Evolutionary conservation across 257 asterid genomes (phyloP), one percentile per base, ranked within the genome.

Genomic region (Capsicum chinense): DNA sequence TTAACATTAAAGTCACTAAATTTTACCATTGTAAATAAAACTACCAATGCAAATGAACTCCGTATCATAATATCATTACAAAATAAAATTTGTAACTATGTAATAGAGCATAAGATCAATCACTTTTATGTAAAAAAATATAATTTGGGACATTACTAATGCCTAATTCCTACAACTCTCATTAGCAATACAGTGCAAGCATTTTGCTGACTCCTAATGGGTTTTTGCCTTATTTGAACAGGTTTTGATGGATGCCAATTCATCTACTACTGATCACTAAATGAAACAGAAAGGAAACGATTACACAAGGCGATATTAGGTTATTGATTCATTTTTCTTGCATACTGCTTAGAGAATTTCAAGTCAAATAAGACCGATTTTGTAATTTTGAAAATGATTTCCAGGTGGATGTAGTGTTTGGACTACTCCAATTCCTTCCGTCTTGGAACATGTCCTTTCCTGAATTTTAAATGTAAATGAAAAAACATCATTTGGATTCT

Each of bases 241-340:
- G 98, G 99, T 87, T 92, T 90, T 39, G 92, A 92, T 84, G 97
- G 95, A 3, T 96, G 99, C 88, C 94, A 85, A 84, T 96, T 96
- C 83, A 16, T 92, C 80, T 94, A 89, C 87, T 76, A 70, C 15
- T 95, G 90, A 87, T 35, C 48, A 74, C 48, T 74, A 26, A n/a
- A 74, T 74, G 60, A 48, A 69, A 17, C 35, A 7, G 35, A 60
- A 60, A 60, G 5, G 67, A 60, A 60, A 60, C 9, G 14, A 2
- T 0, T 60, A 60, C 67, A 60, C 67, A 60, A 60, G 12, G 35
- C 5, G 6, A 39, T 37, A 69, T 35, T 69, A 44, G 17, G 35
- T 35, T 42, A 7, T 52, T 76, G 50, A 76, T 26, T 56, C n/a
- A 52, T 13, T 76, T 56, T 76, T 76, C 63, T 76, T 52, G 47